These are phyloP conservation scores for Aspergillus viridinutans DNA, from an alignment of 2,329 filamentous ascomycete species.

Conservation along the genomic window DNA sequence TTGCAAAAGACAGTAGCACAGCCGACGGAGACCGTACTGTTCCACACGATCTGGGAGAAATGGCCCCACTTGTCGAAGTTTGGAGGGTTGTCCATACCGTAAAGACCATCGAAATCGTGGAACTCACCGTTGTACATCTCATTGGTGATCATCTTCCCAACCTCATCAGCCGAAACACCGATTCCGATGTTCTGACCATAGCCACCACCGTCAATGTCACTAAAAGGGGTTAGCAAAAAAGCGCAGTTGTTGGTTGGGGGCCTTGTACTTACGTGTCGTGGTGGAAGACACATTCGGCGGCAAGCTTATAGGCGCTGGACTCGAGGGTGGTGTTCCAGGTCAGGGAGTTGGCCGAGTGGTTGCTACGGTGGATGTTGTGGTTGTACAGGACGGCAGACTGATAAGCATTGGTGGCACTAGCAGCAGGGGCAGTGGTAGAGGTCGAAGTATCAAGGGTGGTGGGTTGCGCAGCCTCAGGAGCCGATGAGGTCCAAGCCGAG, in stretches of 20 bases:
- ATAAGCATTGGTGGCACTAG: conserved; percentile 11
- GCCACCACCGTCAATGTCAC: conserved; percentile 53
- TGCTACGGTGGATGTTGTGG: conserved; percentile 83
- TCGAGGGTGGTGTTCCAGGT: conserved; percentile 64
- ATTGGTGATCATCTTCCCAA: conserved; percentile 68
- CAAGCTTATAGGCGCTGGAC: conserved; percentile 59
- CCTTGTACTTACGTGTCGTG: conserved; percentile 66
- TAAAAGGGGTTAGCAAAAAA: conserved; percentile 14
- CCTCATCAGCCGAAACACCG: conserved; percentile 52
- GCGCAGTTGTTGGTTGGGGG: not conserved
- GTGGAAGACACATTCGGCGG: conserved; percentile 63
- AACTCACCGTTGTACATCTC: conserved; percentile 88
- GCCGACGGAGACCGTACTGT: conserved; percentile 56
- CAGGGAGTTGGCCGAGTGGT: conserved; percentile 67
- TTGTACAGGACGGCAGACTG: conserved; percentile 51
- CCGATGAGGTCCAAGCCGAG: conserved; percentile 5
- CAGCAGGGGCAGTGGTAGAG: conserved; percentile 12
- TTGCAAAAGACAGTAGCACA: conserved; percentile 53
- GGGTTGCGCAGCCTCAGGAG: not conserved
- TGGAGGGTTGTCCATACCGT: no score
- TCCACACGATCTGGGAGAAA: conserved; percentile 73
- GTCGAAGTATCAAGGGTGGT: conserved; percentile 13
- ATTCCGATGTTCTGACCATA: conserved; percentile 94
- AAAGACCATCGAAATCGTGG: conserved; percentile 52
- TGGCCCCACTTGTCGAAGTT: conserved; percentile 69